These are phyloP conservation scores for Dendrothele bispora DNA, from an alignment of 768 basidiomycete species.

Conservation along the genomic window DNA sequence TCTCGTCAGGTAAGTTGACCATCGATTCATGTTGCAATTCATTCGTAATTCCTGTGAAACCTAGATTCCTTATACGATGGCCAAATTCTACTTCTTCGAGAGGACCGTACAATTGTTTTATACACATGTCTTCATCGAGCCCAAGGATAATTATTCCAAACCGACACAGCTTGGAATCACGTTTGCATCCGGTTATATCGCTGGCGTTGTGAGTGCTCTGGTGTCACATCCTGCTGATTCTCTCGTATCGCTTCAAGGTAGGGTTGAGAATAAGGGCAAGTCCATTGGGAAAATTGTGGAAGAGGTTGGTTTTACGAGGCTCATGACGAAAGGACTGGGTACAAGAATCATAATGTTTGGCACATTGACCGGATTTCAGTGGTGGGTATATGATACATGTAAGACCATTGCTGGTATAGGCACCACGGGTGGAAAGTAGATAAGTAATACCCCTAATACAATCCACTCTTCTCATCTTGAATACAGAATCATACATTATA, in stretches of 20 bases:
- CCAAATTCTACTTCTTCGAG: slow-evolving; percentile 97
- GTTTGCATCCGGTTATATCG: slow-evolving; percentile 88
- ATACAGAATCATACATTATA: too few species aligned
- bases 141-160: slow-evolving; percentile 78
- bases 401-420: slow-evolving; percentile 83
- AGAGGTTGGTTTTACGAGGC: slow-evolving; percentile 62
- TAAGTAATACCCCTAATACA: too few species aligned
- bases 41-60: neutral
- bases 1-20: slow-evolving; percentile 66
- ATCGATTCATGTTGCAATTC: neutral
- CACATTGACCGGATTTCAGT: slow-evolving; percentile 71
- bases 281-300: slow-evolving; percentile 63
- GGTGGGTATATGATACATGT: slow-evolving; percentile 93
- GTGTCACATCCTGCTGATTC: slow-evolving; percentile 98
- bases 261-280: slow-evolving; percentile 83
- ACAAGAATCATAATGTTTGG: slow-evolving; percentile 87
- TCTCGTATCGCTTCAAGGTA: slow-evolving; percentile 89
- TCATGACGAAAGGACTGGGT: slow-evolving; percentile 84
- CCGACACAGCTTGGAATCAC: slow-evolving; percentile 85
- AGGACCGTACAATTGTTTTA: slow-evolving; percentile 86
- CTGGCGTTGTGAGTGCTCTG: slow-evolving; percentile 92
- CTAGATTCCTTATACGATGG: slow-evolving; percentile 97
- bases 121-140: slow-evolving; percentile 78
- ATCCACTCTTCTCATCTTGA: too few species aligned
- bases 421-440: slow-evolving; percentile 89